These are phyloP conservation scores for Leishmania aethiopica DNA, from an alignment of 208 protist genomes.

Conservation along the genomic window DNA sequence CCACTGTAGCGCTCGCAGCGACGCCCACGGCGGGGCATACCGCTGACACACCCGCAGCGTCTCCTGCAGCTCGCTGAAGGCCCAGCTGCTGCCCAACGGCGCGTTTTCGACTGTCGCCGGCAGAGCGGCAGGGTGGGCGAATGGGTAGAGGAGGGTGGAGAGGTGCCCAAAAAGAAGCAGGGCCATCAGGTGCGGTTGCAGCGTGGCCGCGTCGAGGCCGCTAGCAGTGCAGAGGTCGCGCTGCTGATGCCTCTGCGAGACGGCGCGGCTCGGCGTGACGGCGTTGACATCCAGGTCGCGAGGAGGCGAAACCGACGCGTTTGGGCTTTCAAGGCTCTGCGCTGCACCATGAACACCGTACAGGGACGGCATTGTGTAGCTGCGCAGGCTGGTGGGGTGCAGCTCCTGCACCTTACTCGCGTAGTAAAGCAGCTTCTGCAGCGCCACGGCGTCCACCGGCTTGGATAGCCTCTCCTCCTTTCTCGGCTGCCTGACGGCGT, in stretches of 20 bases:
- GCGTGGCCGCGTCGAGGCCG: constrained; percentile 17
- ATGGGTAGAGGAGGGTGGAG: constrained; percentile 34
- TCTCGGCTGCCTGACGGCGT: background rate
- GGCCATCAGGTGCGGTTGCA: constrained; percentile 20
- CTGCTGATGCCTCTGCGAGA: constrained; percentile 18
- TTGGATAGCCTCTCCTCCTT: background rate
- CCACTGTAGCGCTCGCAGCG: constrained; percentile 45
- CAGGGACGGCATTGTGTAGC: constrained; percentile 34
- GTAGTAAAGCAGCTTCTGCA: constrained; percentile 33
- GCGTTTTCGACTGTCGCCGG: constrained; percentile 31
- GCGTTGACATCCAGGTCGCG: background rate
- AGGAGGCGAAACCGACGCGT: background rate
- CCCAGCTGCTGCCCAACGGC: constrained; percentile 20
- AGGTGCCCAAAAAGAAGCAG: constrained; percentile 35
- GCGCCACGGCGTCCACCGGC: constrained; percentile 9
- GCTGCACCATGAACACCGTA: background rate
- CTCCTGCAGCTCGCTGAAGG: constrained; percentile 12
- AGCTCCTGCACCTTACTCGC: constrained; percentile 38
- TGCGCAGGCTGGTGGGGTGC: constrained; percentile 32
- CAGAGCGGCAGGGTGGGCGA: constrained; percentile 29
- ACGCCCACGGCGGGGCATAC: constrained; percentile 42
- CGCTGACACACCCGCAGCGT: constrained; percentile 29
- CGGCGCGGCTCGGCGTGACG: background rate
- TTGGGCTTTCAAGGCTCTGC: background rate
- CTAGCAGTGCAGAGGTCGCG: constrained; percentile 26